A percentile compares a stretch with the other conserved stretches of the same genome.
These are phyloP conservation scores for Aeschynomene evenia DNA, from an alignment of 306 rosid genomes.

Conservation along the genomic window DNA sequence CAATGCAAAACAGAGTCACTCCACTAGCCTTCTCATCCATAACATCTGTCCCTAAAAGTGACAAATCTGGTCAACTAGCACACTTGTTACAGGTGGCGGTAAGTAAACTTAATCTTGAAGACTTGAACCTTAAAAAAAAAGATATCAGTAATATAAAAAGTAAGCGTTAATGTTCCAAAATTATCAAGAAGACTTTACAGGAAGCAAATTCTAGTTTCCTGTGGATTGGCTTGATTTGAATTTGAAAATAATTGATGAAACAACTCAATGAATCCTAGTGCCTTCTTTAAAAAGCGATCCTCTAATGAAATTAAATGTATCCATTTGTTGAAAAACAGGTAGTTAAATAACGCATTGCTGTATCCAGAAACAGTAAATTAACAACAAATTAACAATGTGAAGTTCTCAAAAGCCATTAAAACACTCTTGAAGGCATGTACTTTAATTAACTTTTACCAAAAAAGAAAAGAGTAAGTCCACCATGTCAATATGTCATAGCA, in stretches of 20 bases:
- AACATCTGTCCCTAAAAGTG: constrained; percentile 14
- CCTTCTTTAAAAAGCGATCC: not conserved
- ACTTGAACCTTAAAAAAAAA: not conserved
- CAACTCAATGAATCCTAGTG: not conserved
- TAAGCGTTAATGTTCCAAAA: not conserved
- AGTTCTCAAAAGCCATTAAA: not conserved
- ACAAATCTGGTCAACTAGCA: not conserved
- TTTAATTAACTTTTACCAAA: not conserved
- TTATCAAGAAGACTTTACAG: not conserved
- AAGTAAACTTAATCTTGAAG: not conserved
- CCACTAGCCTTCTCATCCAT: constrained; percentile 12
- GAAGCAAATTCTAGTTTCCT: not conserved
- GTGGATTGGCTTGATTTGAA: not conserved
- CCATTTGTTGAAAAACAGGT: not conserved
- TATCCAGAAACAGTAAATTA: not conserved
- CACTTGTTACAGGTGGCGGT: not conserved
- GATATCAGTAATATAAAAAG: not conserved
- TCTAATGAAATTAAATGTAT: too few relatives aligned
- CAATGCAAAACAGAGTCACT: constrained; percentile 3
- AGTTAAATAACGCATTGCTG: not conserved
- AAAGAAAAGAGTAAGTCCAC: not conserved
- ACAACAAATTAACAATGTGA: not conserved
- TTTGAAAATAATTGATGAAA: not conserved
- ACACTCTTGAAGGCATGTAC: not conserved
- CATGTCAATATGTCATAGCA: not conserved